phyloP scores from a whole-genome alignment of 495 filamentous ascomycete species.

The Penicillium cinerascens region DNA sequence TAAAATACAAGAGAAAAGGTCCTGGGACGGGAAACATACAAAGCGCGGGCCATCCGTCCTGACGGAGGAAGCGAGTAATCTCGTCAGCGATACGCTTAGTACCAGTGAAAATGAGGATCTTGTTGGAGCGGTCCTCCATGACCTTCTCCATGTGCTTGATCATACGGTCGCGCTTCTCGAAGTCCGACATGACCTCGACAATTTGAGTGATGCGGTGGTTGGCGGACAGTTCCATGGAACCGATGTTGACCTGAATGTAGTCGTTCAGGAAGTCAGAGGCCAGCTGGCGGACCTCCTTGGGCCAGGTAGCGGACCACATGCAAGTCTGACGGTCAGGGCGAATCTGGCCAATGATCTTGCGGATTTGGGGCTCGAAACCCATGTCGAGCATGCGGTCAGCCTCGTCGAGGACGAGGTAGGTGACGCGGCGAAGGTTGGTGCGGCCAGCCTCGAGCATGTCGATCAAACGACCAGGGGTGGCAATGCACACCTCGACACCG shows the following conservation, averaged over 20 bases:
- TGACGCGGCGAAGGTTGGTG: conserved; percentile 97
- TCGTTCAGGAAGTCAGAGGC: conserved; percentile 93
- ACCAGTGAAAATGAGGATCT: conserved; percentile 92
- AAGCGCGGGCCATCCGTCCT: conserved; percentile 97
- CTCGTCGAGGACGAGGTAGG: conserved; percentile 96
- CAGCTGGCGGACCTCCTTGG: conserved; percentile 94
- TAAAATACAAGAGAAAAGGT: background rate
- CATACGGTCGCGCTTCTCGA: conserved; percentile 97
- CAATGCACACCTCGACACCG: conserved; percentile 97
- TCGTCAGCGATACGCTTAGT: conserved; percentile 99
- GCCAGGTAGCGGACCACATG: conserved; percentile 99
- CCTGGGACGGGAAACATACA: conserved; percentile 57
- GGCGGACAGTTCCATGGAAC: conserved; percentile 92
- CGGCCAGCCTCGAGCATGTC: conserved; percentile 98
- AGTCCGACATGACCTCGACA: conserved; percentile 91
- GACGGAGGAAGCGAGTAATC: conserved; percentile 96
- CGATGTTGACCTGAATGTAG: conserved; percentile 99
- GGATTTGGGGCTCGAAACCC: conserved; percentile 99
- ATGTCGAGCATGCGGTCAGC: conserved; percentile 99
- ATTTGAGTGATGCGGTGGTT: conserved; percentile 98
- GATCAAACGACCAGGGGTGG: conserved; percentile 94
- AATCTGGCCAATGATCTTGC: conserved; percentile 96
- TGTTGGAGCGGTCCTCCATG: conserved; percentile 93
- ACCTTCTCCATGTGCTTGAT: conserved; percentile 97
- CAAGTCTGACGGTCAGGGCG: conserved; percentile 97